Conservation (phyloP, 139 green algal species). For the Chlamydomonas sphaeroides region DNA sequence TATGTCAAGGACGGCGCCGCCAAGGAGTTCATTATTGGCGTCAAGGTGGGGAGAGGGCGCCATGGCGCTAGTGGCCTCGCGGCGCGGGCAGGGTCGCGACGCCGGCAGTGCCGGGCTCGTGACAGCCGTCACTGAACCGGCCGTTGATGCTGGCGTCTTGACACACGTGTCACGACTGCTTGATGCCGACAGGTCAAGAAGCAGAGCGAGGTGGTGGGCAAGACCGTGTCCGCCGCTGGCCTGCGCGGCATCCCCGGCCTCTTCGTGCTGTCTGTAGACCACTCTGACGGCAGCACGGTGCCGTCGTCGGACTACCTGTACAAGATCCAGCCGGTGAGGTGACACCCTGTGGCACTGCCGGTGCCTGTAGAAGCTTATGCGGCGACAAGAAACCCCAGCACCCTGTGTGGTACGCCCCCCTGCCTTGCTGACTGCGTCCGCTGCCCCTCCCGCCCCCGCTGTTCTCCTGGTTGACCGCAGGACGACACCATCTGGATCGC, state of each 20-base stretch:
- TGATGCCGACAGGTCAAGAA: not conserved
- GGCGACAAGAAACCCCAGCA: too few species aligned
- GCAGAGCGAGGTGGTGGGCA: not conserved
- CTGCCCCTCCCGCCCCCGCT: too few species aligned
- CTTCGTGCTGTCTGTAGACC: slow-evolving; percentile 1
- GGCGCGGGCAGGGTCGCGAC: too few species aligned
- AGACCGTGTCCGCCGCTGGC: slow-evolving; percentile 22
- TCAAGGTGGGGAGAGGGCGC: slow-evolving; percentile 5
- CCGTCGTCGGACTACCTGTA: slow-evolving; percentile 18
- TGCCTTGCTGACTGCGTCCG: too few species aligned
- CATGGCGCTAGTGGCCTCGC: too few species aligned
- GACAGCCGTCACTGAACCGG: too few species aligned
- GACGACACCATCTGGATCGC: slow-evolving; percentile 83
- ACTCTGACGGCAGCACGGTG: not conserved
- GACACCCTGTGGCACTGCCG: too few species aligned
- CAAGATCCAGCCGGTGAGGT: slow-evolving; percentile 8
- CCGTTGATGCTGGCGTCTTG: too few species aligned
- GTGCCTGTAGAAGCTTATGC: too few species aligned
- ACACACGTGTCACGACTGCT: too few species aligned
- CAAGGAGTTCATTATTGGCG: slow-evolving; percentile 28
- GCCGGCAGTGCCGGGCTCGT: too few species aligned
- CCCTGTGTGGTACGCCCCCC: too few species aligned
- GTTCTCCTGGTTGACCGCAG: not conserved
- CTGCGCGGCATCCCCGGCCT: slow-evolving; percentile 38
- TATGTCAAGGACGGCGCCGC: slow-evolving; percentile 13